Conservation (phyloP, 2,329 filamentous ascomycete species). For the Cladosporium oxysporum region DNA sequence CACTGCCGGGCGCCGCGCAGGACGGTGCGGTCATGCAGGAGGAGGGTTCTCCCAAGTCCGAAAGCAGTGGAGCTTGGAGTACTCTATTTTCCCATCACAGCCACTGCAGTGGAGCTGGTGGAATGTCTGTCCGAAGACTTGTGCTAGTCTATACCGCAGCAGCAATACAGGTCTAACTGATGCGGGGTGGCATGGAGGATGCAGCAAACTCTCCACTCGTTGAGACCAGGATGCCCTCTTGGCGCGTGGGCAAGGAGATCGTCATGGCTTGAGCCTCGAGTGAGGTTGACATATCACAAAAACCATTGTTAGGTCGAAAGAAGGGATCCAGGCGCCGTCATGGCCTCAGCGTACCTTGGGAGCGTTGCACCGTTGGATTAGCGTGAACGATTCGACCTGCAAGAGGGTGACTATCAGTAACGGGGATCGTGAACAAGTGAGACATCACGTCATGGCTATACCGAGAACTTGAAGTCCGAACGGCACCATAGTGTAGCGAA, state of each 20-base stretch:
- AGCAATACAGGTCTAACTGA: neutral
- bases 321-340: neutral
- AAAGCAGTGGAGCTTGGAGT: neutral
- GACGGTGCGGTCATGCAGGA: constrained; percentile 4
- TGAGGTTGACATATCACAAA: neutral
- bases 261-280: neutral
- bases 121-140: neutral
- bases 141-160: neutral
- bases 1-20: constrained; percentile 1
- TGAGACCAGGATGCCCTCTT: neutral
- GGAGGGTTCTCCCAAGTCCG: neutral
- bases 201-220: neutral
- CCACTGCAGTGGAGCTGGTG: neutral
- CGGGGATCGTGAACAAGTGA: neutral
- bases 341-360: neutral
- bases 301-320: neutral
- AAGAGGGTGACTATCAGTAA: neutral
- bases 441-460: neutral
- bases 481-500: neutral
- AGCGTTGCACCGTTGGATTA: neutral
- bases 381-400: neutral
- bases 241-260: neutral
- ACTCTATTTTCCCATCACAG: neutral
- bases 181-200: neutral
- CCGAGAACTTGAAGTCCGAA: neutral